Percentiles rank a stretch among this genome's conserved stretches.
phyloP scores from a whole-genome alignment of 495 filamentous ascomycete genomes.

The Xylaria cubensis region DNA sequence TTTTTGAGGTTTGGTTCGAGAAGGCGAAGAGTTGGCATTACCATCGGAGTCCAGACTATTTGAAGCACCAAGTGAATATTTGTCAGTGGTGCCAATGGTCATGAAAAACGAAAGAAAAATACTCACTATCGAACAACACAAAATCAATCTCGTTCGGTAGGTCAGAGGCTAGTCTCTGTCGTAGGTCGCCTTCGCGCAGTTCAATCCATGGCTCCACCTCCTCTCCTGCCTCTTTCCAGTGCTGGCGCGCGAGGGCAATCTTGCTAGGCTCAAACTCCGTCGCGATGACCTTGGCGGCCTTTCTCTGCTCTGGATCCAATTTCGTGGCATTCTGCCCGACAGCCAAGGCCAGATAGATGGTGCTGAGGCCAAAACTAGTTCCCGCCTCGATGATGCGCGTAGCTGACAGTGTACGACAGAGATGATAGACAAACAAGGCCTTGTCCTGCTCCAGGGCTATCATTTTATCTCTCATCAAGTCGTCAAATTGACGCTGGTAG shows the following conservation, averaged over 20 bases:
- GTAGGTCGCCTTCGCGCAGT: constrained; percentile 59
- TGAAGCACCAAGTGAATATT: constrained; percentile 11
- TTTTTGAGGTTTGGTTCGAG: constrained; percentile 51
- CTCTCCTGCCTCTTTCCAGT: constrained; percentile 57
- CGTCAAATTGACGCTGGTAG: constrained; percentile 19
- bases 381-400: constrained; percentile 62
- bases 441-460: constrained; percentile 62
- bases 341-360: constrained; percentile 65
- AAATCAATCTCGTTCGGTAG: constrained; percentile 56
- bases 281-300: constrained; percentile 54
- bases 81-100: neutral
- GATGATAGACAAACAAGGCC: constrained; percentile 56
- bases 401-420: constrained; percentile 49
- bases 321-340: constrained; percentile 47
- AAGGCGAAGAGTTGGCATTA: constrained; percentile 56
- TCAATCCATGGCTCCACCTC: constrained; percentile 56
- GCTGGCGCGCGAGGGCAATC: constrained; percentile 49
- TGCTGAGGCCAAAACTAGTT: constrained; percentile 65
- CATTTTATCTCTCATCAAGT: constrained; percentile 45
- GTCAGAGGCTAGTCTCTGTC: constrained; percentile 54
- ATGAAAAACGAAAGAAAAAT: neutral
- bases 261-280: constrained; percentile 62
- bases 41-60: constrained; percentile 61
- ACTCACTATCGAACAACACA: constrained; percentile 61
- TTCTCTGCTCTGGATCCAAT: constrained; percentile 14